Conservation (phyloP, 2,329 filamentous ascomycete genomes). For the Phyllachora maydis region DNA sequence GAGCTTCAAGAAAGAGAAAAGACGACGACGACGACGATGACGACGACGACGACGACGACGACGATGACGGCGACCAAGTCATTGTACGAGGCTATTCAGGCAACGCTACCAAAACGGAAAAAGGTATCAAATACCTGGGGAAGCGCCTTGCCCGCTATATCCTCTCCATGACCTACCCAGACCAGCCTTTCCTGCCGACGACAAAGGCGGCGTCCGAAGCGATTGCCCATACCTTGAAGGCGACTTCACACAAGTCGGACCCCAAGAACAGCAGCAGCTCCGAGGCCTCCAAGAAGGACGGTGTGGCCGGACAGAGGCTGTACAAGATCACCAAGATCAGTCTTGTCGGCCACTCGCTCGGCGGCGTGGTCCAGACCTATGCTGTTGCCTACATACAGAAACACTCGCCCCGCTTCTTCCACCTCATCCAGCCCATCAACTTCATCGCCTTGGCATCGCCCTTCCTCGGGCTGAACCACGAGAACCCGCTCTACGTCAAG, state of each 20-base stretch:
- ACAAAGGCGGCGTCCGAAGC: constrained; percentile 26
- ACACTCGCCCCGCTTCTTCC: constrained; percentile 80
- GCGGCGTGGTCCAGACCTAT: constrained; percentile 79
- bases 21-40: constrained; percentile 4
- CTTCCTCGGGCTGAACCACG: constrained; percentile 81
- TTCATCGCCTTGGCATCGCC: constrained; percentile 79
- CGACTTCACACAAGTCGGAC: constrained; percentile 16
- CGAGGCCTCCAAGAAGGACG: too few species aligned
- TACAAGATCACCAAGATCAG: constrained; percentile 90
- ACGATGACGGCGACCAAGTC: constrained; percentile 61
- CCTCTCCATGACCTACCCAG: constrained; percentile 75
- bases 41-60: constrained; percentile 13
- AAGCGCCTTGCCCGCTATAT: constrained; percentile 87
- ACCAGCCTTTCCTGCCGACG: constrained; percentile 67
- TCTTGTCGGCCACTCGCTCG: constrained; percentile 81
- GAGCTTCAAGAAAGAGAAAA: constrained; percentile 1
- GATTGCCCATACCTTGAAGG: constrained; percentile 16
- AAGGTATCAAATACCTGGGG: constrained; percentile 90
- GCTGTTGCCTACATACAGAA: constrained; percentile 94
- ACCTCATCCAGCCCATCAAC: constrained; percentile 69
- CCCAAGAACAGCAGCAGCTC: constrained; percentile 25
- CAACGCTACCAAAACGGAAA: constrained; percentile 80
- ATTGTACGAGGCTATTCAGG: constrained; percentile 79
- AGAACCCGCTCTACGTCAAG: constrained; percentile 92
- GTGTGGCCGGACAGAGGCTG: constrained; percentile 23